Base-by-base conservation (phyloP, 306 rosid genomes). In the Pachyrhizus erosus region DNA sequence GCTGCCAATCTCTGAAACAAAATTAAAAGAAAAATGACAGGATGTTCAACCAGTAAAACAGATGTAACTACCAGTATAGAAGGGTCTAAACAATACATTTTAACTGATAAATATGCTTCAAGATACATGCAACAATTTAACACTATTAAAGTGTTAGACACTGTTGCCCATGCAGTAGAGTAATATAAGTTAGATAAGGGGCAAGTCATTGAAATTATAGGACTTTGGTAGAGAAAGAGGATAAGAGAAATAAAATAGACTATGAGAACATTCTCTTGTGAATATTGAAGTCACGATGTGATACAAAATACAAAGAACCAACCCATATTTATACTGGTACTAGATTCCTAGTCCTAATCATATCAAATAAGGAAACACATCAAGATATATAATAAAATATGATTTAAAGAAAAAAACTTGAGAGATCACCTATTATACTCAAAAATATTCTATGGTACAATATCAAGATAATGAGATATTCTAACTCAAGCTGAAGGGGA, bases 1-100 rank as follows among this genome's bases (percentile, higher is more conserved):
- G 92, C 89, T 24, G 96, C 96, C 89, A 91, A 81, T 84, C 96
- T 91, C 97, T 93, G 89, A 68, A 81, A 78, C 27, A 73, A 31
- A 27, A 61, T 8, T 17, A 23, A 42, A 9, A 1, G 18, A 29
- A 33, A 33, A 33, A 68, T 9, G 46, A 29, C 23, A 46, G 42
- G 54, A 80, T 23, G 49, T 70, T 77, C 51, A 51, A 77, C 60
- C 29, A 55, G 60, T 15, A 33, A 8, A 73, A 78, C 2, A 1
- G 15, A 64, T 52, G 62, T 55, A 75, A 33, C 51, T 18, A 4
- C 14, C 66, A 33, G 20, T 20, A 24, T 77, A 58, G 49, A 29
- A 83, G 48, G 57, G 48, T 46, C 54, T 5, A 70, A 10, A n/a
- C 27, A 77, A 18, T 33, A 64, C 23, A 46, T 26, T 21, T 15